Conservation (phyloP, 352 stramenopile species). For the Globisporangium recalcitrans region DNA sequence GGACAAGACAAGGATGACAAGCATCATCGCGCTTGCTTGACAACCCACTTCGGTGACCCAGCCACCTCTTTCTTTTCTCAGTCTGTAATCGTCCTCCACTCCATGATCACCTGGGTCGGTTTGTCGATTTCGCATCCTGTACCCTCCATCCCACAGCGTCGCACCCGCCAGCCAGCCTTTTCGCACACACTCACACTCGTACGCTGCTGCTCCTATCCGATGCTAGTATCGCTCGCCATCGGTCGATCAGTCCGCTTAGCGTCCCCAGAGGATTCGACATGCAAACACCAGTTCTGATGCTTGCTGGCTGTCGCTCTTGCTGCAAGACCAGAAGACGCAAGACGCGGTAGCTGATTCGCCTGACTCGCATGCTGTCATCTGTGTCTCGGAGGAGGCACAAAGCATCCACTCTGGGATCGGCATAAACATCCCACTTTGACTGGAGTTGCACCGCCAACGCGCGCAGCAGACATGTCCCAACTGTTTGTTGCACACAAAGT, state of each 20-base stretch:
- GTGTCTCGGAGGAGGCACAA: neutral
- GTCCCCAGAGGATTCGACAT: neutral
- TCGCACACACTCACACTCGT: too few relatives aligned
- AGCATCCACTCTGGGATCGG: constrained; percentile 1
- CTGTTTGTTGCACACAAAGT: neutral
- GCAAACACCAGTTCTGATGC: too few relatives aligned
- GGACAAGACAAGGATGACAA: neutral
- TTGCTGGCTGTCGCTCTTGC: too few relatives aligned
- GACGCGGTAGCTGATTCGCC: neutral
- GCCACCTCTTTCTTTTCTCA: neutral
- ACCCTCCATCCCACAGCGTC: neutral
- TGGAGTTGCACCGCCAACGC: neutral
- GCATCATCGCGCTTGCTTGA: neutral
- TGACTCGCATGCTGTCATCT: neutral
- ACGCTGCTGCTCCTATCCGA: too few relatives aligned
- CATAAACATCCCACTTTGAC: constrained; percentile 5
- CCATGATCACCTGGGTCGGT: neutral
- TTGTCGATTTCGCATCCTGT: neutral
- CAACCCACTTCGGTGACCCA: neutral
- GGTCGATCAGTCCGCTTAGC: neutral
- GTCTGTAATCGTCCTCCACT: neutral
- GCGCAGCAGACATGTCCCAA: constrained; percentile 2
- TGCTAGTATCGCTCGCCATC: neutral
- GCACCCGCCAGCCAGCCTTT: neutral
- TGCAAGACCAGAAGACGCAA: too few relatives aligned